Base-by-base conservation (phyloP, 768 basidiomycete genomes). In the Panellus pusillus region DNA sequence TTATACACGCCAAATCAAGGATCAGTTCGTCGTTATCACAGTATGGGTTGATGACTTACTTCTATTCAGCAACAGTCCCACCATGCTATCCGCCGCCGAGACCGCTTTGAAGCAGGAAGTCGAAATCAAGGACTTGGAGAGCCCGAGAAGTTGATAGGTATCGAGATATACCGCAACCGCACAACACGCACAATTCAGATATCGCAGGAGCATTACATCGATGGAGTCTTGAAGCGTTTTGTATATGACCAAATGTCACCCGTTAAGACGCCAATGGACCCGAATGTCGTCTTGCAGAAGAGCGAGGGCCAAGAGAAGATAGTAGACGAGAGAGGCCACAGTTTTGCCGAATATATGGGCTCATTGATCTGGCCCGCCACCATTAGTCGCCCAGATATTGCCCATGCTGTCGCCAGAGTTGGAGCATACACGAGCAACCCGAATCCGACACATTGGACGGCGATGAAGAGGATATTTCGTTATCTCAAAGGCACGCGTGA, bases 31-130 rank as follows among this genome's bases (percentile, higher is more conserved):
- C 14, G 63, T 68, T 3, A 48, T 70, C 0, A 54, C 65, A 1
- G 51, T 70, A 1, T 70, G 63, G 61, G 69, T 68, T 0, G 66
- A 71, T 40, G 65, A 70, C 42, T 46, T 67, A 7, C 31, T 63
- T 6, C 24, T 70, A 17, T 57, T 65, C 27, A 43, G 42, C 3
- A 60, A 55, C 5, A 31, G n/a, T 8, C 0, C 15, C 52, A n/a
- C 60, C 54, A 47, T 36, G 43, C 15, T 18, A 31, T 28, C 28
- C 52, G 49, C 49, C 41, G 36, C 28, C 52, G 63, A 40, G n/a
- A 12, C 29, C 57, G 57, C 20, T 18, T 66, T 7, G 35, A 57
- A 24, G 5, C 9, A 11, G 24, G 49, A 13, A 31, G 59, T 65
- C 24, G 55, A 61, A 5, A 50, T 69, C 18, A 64, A 44, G 2